Conservation (phyloP, 345 rosid species). For the Citrus cavaleriei region DNA sequence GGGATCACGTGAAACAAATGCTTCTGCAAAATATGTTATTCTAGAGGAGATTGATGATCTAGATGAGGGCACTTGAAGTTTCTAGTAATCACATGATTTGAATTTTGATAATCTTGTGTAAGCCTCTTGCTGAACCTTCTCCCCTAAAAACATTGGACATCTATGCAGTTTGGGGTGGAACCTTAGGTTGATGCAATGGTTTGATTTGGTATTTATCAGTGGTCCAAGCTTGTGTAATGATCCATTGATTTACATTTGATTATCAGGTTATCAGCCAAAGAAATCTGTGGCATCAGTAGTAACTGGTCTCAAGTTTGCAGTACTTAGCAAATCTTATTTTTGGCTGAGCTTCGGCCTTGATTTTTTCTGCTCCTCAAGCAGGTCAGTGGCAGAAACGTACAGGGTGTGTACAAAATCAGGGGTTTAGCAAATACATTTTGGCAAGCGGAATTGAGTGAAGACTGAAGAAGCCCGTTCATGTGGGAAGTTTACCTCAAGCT, state of each 20-base stretch:
- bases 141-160: not conserved
- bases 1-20: constrained; percentile 22
- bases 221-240: not conserved
- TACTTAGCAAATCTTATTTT: not conserved
- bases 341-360: not conserved
- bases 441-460: not conserved
- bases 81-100: not conserved
- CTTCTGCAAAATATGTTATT: constrained; percentile 71
- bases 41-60: constrained; percentile 82
- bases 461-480: not conserved
- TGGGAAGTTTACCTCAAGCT: not conserved
- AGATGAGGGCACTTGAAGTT: constrained; percentile 40
- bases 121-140: constrained; percentile 11
- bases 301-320: not conserved
- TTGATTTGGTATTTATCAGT: not conserved
- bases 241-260: not conserved
- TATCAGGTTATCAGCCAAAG: constrained; percentile 2
- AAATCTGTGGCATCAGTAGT: not conserved
- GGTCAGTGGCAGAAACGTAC: not conserved
- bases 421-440: not conserved
- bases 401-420: not conserved
- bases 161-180: not conserved
- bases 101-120: constrained; percentile 15
- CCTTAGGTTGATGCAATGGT: not conserved
- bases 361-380: not conserved